These are phyloP conservation scores for Pythium biforme DNA, from an alignment of 352 stramenopile genomes.

Conservation along the genomic window DNA sequence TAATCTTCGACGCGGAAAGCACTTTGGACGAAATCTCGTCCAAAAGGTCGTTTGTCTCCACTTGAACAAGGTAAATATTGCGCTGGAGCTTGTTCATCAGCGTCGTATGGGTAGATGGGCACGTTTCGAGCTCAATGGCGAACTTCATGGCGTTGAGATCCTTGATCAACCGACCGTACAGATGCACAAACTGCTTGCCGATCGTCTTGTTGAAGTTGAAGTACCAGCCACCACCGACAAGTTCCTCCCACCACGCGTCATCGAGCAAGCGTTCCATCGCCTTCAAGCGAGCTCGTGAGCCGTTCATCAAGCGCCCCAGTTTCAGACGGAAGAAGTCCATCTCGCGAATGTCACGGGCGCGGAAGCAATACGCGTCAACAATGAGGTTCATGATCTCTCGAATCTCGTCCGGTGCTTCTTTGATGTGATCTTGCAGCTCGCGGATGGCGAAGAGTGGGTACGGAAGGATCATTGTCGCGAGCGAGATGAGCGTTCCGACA, in stretches of 20 bases:
- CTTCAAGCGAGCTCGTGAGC: slow-evolving; percentile 31
- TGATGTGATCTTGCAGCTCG: slow-evolving; percentile 46
- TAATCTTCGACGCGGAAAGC: slow-evolving; percentile 25
- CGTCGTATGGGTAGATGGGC: slow-evolving; percentile 53
- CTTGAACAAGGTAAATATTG: slow-evolving; percentile 65
- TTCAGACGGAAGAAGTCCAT: slow-evolving; percentile 74
- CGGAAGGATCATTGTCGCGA: slow-evolving; percentile 56
- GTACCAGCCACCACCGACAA: slow-evolving; percentile 47
- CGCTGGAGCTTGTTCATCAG: slow-evolving; percentile 67
- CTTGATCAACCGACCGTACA: slow-evolving; percentile 54
- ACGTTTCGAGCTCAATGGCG: slow-evolving; percentile 66
- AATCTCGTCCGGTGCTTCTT: slow-evolving; percentile 53
- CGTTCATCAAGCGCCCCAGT: slow-evolving; percentile 41
- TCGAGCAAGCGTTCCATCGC: slow-evolving; percentile 58
- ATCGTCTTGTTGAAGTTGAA: slow-evolving; percentile 76
- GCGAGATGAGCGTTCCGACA: slow-evolving; percentile 58
- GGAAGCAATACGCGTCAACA: slow-evolving; percentile 79
- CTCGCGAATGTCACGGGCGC: slow-evolving; percentile 64
- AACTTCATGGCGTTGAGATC: slow-evolving; percentile 74
- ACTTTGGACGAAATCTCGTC: slow-evolving; percentile 56
- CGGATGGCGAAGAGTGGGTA: slow-evolving; percentile 69
- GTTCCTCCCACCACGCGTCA: slow-evolving; percentile 76
- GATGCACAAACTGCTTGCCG: slow-evolving; percentile 62
- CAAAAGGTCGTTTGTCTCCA: slow-evolving; percentile 61
- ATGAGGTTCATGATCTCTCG: slow-evolving; percentile 78